Percentiles rank a stretch among this genome's conserved stretches.
Evolutionary conservation across 305 asterid species (phyloP).

Genomic region (Fraxinus sp.): DNA sequence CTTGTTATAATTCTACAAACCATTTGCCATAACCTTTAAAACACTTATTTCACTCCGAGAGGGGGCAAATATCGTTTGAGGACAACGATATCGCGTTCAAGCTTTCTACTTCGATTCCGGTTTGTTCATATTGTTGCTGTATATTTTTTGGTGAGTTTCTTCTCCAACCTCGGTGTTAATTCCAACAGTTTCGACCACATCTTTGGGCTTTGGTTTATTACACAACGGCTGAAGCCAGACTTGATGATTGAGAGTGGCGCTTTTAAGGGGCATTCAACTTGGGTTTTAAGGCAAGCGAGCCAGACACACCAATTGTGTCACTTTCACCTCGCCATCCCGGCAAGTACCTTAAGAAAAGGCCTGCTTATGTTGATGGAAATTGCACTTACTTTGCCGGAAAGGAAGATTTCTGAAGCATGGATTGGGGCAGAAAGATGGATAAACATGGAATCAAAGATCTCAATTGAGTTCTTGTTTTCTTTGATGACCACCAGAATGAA

Average conservation of each 20-base stretch:
- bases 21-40: too few relatives aligned
- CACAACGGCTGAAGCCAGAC: constrained; percentile 80
- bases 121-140: too few relatives aligned
- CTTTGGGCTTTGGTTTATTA: constrained; percentile 92
- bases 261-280: constrained; percentile 93
- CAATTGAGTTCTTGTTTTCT: constrained; percentile 72
- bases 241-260: constrained; percentile 96
- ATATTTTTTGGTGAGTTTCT: too few relatives aligned
- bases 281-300: constrained; percentile 97
- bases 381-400: constrained; percentile 90
- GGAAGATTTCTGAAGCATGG: constrained; percentile 92
- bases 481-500: constrained; percentile 97
- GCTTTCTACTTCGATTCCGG: too few relatives aligned
- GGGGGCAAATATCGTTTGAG: too few relatives aligned
- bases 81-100: too few relatives aligned
- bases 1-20: too few relatives aligned
- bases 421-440: constrained; percentile 70
- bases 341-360: constrained; percentile 87
- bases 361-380: constrained; percentile 92
- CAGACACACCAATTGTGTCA: constrained; percentile 71
- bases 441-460: constrained; percentile 69
- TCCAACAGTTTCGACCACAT: constrained; percentile 82
- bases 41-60: too few relatives aligned
- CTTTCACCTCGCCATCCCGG: constrained; percentile 93
- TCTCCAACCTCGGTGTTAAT: too few relatives aligned